Conservation (phyloP, 768 basidiomycete species). For the Krasilnikovozyma curviuscula region DNA sequence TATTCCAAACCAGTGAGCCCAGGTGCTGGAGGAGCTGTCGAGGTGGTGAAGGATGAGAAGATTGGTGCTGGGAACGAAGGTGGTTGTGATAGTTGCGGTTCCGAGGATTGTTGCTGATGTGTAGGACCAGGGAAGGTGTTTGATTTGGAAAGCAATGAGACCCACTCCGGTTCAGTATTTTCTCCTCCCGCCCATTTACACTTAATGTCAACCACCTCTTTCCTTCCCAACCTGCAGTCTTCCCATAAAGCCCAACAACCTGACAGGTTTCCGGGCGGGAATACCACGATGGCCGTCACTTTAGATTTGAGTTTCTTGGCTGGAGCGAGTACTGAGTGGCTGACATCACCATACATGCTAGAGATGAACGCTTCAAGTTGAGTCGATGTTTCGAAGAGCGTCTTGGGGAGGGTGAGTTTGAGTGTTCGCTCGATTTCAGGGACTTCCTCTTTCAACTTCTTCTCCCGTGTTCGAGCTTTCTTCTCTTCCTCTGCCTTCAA, state of each 20-base stretch:
- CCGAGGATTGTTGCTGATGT: background rate
- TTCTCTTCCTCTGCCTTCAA: background rate
- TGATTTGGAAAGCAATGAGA: background rate
- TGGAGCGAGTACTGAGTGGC: background rate
- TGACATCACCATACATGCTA: slow-evolving; percentile 1
- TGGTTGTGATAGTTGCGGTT: background rate
- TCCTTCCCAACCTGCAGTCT: slow-evolving; percentile 1
- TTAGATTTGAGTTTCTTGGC: slow-evolving; percentile 2
- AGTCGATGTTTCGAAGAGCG: background rate
- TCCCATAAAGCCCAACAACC: slow-evolving; percentile 11
- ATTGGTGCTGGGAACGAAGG: too few species aligned
- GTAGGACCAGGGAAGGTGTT: background rate
- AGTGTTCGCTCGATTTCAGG: slow-evolving; percentile 5
- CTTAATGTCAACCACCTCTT: background rate
- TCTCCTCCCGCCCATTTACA: slow-evolving; percentile 9
- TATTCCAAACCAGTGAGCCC: slow-evolving; percentile 40
- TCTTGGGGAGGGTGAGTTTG: slow-evolving; percentile 2
- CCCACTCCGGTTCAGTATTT: slow-evolving; percentile 7
- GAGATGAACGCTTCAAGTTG: background rate
- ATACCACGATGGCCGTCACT: slow-evolving; percentile 8
- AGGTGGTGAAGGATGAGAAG: background rate
- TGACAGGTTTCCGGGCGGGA: slow-evolving; percentile 1
- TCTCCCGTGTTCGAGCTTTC: background rate
- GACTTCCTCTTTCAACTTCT: background rate
- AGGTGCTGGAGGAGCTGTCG: background rate